These are phyloP conservation scores for Durio zibethinus DNA, from an alignment of 345 rosid species.

Conservation along the genomic window DNA sequence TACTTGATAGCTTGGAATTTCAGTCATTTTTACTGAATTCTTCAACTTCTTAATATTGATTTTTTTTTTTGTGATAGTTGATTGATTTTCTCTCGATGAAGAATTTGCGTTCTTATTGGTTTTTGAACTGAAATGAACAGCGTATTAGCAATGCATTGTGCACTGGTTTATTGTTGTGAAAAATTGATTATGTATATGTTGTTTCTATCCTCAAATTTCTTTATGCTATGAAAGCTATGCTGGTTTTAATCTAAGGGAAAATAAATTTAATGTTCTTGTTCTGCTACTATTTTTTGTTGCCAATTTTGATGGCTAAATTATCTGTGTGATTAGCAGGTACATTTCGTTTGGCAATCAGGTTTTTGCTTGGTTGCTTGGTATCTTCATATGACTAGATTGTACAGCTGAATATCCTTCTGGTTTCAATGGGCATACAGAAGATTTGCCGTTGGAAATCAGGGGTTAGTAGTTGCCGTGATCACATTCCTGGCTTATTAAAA, in stretches of 20 bases:
- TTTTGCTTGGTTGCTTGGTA: not conserved
- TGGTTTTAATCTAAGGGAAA: not conserved
- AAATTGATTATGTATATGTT: not conserved
- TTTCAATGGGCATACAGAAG: slow-evolving; percentile 41
- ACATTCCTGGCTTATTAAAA: slow-evolving; percentile 16
- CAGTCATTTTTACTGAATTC: not conserved
- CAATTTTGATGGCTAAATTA: slow-evolving; percentile 14
- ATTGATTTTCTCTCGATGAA: not conserved
- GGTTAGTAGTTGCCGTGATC: slow-evolving; percentile 15
- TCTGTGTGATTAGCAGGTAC: slow-evolving; percentile 24
- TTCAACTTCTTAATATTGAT: not conserved
- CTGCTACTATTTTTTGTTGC: not conserved
- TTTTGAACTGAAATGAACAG: not conserved
- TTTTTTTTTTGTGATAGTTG: not conserved
- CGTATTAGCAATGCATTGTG: not conserved
- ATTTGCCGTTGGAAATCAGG: slow-evolving; percentile 24
- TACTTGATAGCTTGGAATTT: not conserved
- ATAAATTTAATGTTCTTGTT: not conserved
- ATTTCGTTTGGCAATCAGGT: slow-evolving; percentile 14
- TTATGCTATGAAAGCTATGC: slow-evolving; percentile 3
- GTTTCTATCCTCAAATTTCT: not conserved
- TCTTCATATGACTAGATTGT: slow-evolving; percentile 21
- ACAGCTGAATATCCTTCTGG: slow-evolving; percentile 7
- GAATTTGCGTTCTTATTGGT: not conserved
- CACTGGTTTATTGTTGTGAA: not conserved